phyloP scores from a whole-genome alignment of 805 yeast species.

The Schizosaccharomyces osmophilus region DNA sequence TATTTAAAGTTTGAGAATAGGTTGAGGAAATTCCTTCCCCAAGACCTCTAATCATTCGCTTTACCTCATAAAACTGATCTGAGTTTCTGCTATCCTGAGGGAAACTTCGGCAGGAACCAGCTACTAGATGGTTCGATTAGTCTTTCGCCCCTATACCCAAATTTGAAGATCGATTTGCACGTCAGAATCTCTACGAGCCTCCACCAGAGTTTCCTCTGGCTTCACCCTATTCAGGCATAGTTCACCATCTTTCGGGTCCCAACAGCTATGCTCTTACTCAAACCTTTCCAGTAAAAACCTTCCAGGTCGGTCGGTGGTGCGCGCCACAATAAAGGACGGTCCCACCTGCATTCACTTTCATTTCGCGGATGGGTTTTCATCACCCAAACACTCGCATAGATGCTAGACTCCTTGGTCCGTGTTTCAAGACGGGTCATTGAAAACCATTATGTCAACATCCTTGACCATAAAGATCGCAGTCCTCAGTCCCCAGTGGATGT shows the following conservation, averaged over 20 bases:
- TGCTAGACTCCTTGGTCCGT: conserved; percentile 22
- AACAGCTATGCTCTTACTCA: conserved; percentile 22
- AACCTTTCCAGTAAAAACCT: conserved; percentile 18
- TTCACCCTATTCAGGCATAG: conserved; percentile 23
- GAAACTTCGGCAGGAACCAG: conserved; percentile 23
- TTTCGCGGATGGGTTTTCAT: conserved; percentile 19
- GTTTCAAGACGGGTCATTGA: conserved; percentile 18
- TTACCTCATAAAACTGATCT: conserved; percentile 21
- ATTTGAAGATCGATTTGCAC: conserved; percentile 23
- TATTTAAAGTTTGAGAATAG: conserved; percentile 22
- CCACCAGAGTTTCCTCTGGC: conserved; percentile 24
- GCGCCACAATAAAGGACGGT: conserved; percentile 11
- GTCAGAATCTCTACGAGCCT: conserved; percentile 24
- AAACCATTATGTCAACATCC: conserved; percentile 19
- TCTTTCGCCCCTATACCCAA: conserved; percentile 23
- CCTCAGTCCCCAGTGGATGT: conserved; percentile 12
- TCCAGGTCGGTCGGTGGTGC: conserved; percentile 20
- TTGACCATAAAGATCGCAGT: conserved; percentile 14
- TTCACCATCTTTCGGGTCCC: conserved; percentile 24
- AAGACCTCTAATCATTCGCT: conserved; percentile 20
- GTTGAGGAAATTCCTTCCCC: conserved; percentile 19
- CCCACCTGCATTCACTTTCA: conserved; percentile 19
- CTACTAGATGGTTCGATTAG: conserved; percentile 22
- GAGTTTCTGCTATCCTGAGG: conserved; percentile 21
- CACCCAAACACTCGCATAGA: conserved; percentile 21